A percentile compares a stretch with the other conserved stretches of the same genome.
Evolutionary conservation across 129 eudicot genomes (phyloP).

Genomic region (Mikania micrantha): DNA sequence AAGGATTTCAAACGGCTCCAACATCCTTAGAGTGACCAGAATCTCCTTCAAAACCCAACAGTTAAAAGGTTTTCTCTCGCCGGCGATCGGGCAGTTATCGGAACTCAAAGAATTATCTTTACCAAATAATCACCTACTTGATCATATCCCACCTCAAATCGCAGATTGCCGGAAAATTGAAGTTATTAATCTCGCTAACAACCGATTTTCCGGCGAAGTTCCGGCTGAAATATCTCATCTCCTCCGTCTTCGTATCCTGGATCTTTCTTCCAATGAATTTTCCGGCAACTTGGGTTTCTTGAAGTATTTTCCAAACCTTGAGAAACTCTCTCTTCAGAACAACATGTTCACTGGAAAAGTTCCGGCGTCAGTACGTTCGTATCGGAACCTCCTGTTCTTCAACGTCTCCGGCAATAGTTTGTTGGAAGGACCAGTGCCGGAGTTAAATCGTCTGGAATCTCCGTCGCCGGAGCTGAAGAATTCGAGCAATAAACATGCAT

Average conservation of each 20-base stretch:
- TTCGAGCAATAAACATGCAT: not conserved
- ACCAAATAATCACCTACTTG: slow-evolving; percentile 40
- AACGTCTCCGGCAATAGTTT: slow-evolving; percentile 68
- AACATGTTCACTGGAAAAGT: slow-evolving; percentile 65
- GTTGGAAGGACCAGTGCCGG: slow-evolving; percentile 47
- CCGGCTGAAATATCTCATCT: slow-evolving; percentile 49
- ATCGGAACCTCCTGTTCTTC: slow-evolving; percentile 57
- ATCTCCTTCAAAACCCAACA: slow-evolving; percentile 33
- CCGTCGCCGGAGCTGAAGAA: slow-evolving; percentile 19
- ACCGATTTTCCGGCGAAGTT: slow-evolving; percentile 54
- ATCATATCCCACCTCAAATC: slow-evolving; percentile 53
- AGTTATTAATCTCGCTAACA: slow-evolving; percentile 43
- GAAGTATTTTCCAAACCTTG: slow-evolving; percentile 63
- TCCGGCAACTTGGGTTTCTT: slow-evolving; percentile 59
- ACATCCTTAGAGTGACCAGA: slow-evolving; percentile 45
- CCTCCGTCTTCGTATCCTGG: slow-evolving; percentile 47
- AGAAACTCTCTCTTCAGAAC: slow-evolving; percentile 49
- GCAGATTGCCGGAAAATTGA: slow-evolving; percentile 51
- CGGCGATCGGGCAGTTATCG: slow-evolving; percentile 51
- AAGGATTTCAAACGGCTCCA: slow-evolving; percentile 17
- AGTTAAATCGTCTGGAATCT: slow-evolving; percentile 32
- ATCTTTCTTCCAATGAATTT: slow-evolving; percentile 47
- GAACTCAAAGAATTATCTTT: slow-evolving; percentile 66
- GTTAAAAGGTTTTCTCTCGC: slow-evolving; percentile 57
- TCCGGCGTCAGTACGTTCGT: slow-evolving; percentile 57